Evolutionary conservation across 1,284 basidiomycete genomes (phyloP).

Genomic region (Agroathelia rolfsii): DNA sequence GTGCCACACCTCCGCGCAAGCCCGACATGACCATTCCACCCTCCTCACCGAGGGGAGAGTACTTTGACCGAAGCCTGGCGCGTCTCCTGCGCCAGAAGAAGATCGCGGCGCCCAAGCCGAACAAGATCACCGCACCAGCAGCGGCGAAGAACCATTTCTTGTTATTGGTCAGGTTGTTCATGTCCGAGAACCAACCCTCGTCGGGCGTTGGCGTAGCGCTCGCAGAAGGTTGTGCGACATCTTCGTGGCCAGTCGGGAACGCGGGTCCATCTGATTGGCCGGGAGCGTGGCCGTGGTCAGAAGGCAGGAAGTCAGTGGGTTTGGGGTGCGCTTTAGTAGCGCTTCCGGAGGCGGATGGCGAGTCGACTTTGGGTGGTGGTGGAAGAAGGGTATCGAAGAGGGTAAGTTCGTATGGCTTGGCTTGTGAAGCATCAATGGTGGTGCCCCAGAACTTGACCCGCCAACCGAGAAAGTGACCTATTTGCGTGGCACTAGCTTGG

Average conservation of each 20-base stretch:
- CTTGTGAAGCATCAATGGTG: conserved; percentile 63
- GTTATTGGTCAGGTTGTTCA: conserved; percentile 66
- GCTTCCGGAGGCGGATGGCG: conserved; percentile 24
- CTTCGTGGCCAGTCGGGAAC: conserved; percentile 30
- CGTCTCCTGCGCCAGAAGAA: conserved; percentile 64
- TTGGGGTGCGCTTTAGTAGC: conserved; percentile 62
- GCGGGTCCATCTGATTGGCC: conserved; percentile 65
- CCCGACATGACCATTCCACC: conserved; percentile 60
- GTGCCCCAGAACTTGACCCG: conserved; percentile 91
- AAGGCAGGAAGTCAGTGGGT: conserved; percentile 83
- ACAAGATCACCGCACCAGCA: conserved; percentile 57
- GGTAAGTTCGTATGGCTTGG: conserved; percentile 58
- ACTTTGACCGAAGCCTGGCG: conserved; percentile 41
- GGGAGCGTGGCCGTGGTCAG: conserved; percentile 64
- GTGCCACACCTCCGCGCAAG: conserved; percentile 28
- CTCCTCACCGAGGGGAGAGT: conserved; percentile 63
- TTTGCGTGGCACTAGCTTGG: conserved; percentile 43
- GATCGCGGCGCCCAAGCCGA: conserved; percentile 54
- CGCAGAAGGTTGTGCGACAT: conserved; percentile 22
- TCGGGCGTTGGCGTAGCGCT: conserved; percentile 51
- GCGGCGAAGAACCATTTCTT: conserved; percentile 84
- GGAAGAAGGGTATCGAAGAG: conserved; percentile 46
- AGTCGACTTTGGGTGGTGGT: conserved; percentile 27
- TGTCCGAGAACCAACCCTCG: conserved; percentile 80
- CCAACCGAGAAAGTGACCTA: conserved; percentile 87